Base-by-base conservation (phyloP, 2,329 filamentous ascomycete genomes). In the Sarocladiaceae sp. region DNA sequence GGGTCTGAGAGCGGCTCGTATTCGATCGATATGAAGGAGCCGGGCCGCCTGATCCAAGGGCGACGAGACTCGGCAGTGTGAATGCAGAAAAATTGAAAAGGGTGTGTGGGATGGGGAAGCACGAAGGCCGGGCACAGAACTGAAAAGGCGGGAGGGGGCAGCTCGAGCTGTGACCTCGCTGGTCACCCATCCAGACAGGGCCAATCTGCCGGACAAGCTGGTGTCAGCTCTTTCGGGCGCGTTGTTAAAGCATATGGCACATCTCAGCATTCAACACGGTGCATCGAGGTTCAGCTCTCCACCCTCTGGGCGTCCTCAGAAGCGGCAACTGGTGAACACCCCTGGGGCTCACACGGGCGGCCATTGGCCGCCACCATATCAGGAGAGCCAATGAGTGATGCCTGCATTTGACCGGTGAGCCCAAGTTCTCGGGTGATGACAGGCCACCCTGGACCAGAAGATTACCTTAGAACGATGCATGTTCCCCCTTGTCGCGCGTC, bases 31-130 rank as follows among this genome's bases (percentile, higher is more conserved):
- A 48, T 18, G 40, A 46, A 42, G 37, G 37, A 36, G 37, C 37
- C 37, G 22, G n/a, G 25, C 13, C 44, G n/a, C 17, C 17, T 33
- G 44, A 20, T 31, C 26, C 44, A 48, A 10, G 44, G n/a, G 23
- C 44, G 13, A 15, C 23, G 44, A 31, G 26, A 33, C 44, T 33
- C 44, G 25, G 18, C 25, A 15, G 40, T 46, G 6, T 28, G 12
- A n/a, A 29, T 18, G 40, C 23, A 29, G 15, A 46, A 18, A 25
- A 26, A n/a, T 8, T 46, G 23, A 46, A 26, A n/a, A 25, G 40
- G 40, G 22, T 44, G 40, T 44, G 40, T 44, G 40, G 20, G 40
- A 23, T 44, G 40, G 26, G 40, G 20, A 23, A 44, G 40, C 23
- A 44, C 40, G 40, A 44, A 44, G 40, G n/a, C 10, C 10, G 10